Base-by-base conservation (phyloP, 306 rosid species). In the Quercus engelmannii region DNA sequence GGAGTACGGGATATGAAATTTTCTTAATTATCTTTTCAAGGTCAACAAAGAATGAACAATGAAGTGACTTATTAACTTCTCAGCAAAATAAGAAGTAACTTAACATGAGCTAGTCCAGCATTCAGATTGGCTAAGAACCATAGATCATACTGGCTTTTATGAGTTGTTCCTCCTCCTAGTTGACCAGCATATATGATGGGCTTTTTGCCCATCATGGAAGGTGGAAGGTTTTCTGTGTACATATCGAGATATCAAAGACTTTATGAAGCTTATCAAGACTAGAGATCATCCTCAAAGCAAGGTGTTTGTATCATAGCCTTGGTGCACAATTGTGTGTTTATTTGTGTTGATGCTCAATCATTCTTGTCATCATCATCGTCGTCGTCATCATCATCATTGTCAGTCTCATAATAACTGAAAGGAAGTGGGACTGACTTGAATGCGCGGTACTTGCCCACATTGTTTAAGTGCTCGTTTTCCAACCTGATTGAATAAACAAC, bases 391-490 rank as follows among this genome's bases (percentile, higher is more conserved):
- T 80, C 74, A 6, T 19, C 51, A 26, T 65, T 21, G 7, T 67
- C 52, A 33, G 6, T 18, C 71, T 67, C 71, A 62, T 46, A 12
- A 76, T 84, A 92, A 81, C 78, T 77, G 74, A 92, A 92, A 73
- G 92, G 97, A 87, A 85, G 89, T 14, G 97, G 94, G 1, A 90
- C 88, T 0, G 92, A 88, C 79, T 86, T 88, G 86, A 92, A 90
- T 14, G 94, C 89, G 4, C 91, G 88, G 67, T 88, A 90, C 52
- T 86, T 83, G 28, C 94, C 97, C 18, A 90, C 97, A 55, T 92
- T 90, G 88, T 92, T 90, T 82, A 90, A 76, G 83, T 90, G 85
- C 80, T 90, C 94, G 38, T 92, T 92, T 86, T 92, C 97, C 89
- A 90, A 76, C 87, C 92, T 88, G 83, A 31, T 74, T 9, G 55